Evolutionary conservation across 768 basidiomycete genomes (phyloP), one percentile per base, ranked within the genome.

Genomic region (Symmetrospora coprosmae): DNA sequence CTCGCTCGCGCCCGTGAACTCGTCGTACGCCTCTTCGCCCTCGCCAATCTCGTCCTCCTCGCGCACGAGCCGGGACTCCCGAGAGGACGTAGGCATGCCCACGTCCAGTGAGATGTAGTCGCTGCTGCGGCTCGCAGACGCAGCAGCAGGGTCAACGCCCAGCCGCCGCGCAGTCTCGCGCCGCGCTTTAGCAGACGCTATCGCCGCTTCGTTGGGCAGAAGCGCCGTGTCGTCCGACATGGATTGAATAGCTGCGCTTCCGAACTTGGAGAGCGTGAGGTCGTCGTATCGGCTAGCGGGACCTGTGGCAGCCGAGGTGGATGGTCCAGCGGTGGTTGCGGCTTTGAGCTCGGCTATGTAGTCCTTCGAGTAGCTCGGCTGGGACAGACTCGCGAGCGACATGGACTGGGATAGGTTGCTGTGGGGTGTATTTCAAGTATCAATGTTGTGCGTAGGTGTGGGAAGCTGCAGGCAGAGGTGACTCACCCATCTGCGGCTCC

Each of bases 1-100:
- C 9, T 73, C 72, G 27, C 71, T 68, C 0, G 68, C 67, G 25
- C 69, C 66, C 11, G 67, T 66, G 47, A 48, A 66, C 34, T 56
- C 62, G 11, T 55, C 49, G 28, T 59, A n/a, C 30, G 65, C 66
- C 31, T 68, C 69, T 21, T 67, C 67, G 1, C 66, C 69, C 9
- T 75, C 74, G 0, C 72, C 75, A 2, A 68, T 58, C 61, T 76
- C 75, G 61, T 76, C 76, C 19, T 75, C 75, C 62, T 76, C 76
- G 21, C 76, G 33, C 59, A 74, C 72, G 6, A 76, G 60, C 38
- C 75, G 53, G 34, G 71, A 72, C 50, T 75, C 74, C 3, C 75
- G 73, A 63, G 73, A 71, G 19, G 73, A 72, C 34, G 55, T 63
- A 2, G 66, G 64, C 34, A 71, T 66, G 0, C 74, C 73, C 1